Conservation (phyloP, 169 alveolate species). For the Eimeria necatrix region DNA sequence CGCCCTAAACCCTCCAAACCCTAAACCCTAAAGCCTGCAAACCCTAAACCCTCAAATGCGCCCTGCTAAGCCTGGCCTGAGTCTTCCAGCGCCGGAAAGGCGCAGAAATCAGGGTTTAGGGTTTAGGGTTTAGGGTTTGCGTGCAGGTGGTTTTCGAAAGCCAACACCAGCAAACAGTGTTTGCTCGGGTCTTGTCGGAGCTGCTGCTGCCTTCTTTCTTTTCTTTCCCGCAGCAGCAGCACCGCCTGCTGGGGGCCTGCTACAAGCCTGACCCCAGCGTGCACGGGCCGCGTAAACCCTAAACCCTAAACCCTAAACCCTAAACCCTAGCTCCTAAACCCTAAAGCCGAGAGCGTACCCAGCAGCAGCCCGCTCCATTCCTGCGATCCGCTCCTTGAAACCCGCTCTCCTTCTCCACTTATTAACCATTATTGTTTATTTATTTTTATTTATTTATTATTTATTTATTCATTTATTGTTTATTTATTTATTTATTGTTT, state of each 20-base stretch:
- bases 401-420: neutral
- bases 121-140: neutral
- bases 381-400: neutral
- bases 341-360: no score
- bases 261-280: conserved; percentile 1
- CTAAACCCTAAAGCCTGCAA: neutral
- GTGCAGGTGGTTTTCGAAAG: conserved; percentile 29
- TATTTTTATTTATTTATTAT: neutral
- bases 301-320: conserved; percentile 39
- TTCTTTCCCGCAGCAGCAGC: neutral
- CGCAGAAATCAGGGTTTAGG: neutral
- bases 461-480: neutral
- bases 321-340: neutral
- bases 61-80: neutral
- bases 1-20: no score
- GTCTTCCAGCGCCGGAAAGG: no score
- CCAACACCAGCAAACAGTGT: conserved; percentile 26
- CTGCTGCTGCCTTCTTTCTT: neutral
- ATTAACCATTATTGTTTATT: neutral
- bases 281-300: conserved; percentile 56
- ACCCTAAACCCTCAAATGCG: neutral
- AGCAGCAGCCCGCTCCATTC: no score
- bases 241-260: neutral
- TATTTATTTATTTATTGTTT: neutral
- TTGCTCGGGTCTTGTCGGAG: neutral